Percentiles rank a stretch among this genome's conserved stretches.
Evolutionary conservation across 805 yeast genomes (phyloP).

Genomic region (Candida jianshihensis): DNA sequence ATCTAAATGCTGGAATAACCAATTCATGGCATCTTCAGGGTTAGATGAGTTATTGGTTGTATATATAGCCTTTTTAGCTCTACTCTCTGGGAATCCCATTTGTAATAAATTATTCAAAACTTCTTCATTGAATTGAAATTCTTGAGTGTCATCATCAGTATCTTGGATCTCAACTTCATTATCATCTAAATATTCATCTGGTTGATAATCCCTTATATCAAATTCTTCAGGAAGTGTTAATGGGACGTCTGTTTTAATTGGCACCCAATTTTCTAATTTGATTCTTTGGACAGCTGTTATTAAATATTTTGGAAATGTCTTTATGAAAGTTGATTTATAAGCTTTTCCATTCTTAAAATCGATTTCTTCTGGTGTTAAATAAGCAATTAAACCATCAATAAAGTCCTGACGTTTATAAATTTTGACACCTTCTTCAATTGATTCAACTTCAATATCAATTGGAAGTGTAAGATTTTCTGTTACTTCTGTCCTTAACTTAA

Average conservation of each 20-base stretch:
- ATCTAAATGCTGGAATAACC: slow-evolving; percentile 87
- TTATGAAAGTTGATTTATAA: slow-evolving; percentile 34
- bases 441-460: slow-evolving; percentile 33
- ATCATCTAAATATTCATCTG: slow-evolving; percentile 36
- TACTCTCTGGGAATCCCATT: slow-evolving; percentile 83
- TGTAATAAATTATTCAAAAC: slow-evolving; percentile 49
- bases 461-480: slow-evolving; percentile 62
- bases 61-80: slow-evolving; percentile 61
- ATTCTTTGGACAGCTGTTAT: slow-evolving; percentile 75
- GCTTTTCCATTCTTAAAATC: slow-evolving; percentile 34
- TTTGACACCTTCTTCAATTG: slow-evolving; percentile 39
- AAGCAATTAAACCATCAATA: slow-evolving; percentile 38
- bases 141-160: slow-evolving; percentile 15
- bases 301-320: slow-evolving; percentile 62
- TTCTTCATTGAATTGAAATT: slow-evolving; percentile 49
- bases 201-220: slow-evolving; percentile 39
- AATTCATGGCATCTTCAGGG: slow-evolving; percentile 75
- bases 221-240: slow-evolving; percentile 43
- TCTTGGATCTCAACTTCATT: slow-evolving; percentile 26
- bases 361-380: slow-evolving; percentile 49
- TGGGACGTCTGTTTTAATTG: slow-evolving; percentile 74
- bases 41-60: slow-evolving; percentile 56
- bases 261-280: slow-evolving; percentile 83
- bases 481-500: slow-evolving; percentile 47
- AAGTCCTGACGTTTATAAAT: slow-evolving; percentile 33